A percentile compares a stretch with the other conserved stretches of the same genome.
These are phyloP conservation scores for Erythrophleum fordii DNA, from an alignment of 306 rosid species.

Conservation along the genomic window DNA sequence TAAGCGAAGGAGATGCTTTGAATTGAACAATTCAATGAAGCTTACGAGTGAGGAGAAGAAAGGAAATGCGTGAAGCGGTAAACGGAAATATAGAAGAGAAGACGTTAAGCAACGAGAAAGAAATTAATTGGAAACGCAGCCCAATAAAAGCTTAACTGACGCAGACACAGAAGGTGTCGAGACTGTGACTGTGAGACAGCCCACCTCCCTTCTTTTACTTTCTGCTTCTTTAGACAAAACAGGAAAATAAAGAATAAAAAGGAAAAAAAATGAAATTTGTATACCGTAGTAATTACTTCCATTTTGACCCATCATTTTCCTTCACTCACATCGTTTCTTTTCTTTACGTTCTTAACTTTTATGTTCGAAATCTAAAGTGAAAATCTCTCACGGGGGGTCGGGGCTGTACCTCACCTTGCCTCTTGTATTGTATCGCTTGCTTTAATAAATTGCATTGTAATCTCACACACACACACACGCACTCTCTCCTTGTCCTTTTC, in stretches of 20 bases:
- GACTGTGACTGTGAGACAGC: constrained; percentile 20
- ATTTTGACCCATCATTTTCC: constrained; percentile 41
- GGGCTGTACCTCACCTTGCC: not conserved
- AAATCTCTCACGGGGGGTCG: not conserved
- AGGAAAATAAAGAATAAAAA: not conserved
- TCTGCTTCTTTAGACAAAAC: constrained; percentile 42
- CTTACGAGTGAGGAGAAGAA: no score
- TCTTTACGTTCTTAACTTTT: not conserved
- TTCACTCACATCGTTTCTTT: not conserved
- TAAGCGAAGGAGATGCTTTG: no score
- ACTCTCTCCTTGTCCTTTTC: constrained; percentile 51
- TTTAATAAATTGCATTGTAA: constrained; percentile 32
- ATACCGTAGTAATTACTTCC: constrained; percentile 32
- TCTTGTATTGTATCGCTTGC: not conserved
- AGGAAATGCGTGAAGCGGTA: no score
- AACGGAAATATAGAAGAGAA: no score
- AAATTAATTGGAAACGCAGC: not conserved
- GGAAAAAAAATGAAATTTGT: not conserved
- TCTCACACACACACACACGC: not conserved
- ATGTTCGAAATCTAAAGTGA: not conserved
- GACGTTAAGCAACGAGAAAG: no score
- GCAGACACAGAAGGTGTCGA: not conserved
- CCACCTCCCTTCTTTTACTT: constrained; percentile 41
- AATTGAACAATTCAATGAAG: no score
- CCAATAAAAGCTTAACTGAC: constrained; percentile 18